Conservation (phyloP, 495 filamentous ascomycete species). For the Achaetomiella virescens region DNA sequence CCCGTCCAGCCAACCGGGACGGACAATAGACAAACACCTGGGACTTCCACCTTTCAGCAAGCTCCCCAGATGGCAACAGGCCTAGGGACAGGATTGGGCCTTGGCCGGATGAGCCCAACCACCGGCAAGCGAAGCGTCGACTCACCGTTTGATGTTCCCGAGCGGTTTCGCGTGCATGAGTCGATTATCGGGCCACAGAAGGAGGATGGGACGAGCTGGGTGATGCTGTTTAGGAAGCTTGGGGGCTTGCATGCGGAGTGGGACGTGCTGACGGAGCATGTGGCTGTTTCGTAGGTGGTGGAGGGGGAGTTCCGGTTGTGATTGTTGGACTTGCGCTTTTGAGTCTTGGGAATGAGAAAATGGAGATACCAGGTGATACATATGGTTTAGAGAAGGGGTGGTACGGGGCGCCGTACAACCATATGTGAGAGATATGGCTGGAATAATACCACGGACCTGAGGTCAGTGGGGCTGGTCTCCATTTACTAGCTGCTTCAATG, state of each 20-base stretch:
- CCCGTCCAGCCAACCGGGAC: not conserved
- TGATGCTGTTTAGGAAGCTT: slow-evolving; percentile 29
- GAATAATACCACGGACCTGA: too few species aligned
- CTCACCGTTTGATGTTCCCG: slow-evolving; percentile 29
- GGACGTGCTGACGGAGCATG: slow-evolving; percentile 27
- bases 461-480: too few species aligned
- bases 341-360: not conserved
- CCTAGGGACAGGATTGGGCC: not conserved
- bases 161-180: slow-evolving; percentile 26
- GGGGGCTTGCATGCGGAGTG: slow-evolving; percentile 21
- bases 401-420: too few species aligned
- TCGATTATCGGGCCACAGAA: slow-evolving; percentile 24
- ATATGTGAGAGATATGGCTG: too few species aligned
- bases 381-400: too few species aligned
- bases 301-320: too few species aligned
- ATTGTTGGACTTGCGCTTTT: not conserved
- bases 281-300: slow-evolving; percentile 20
- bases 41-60: too few species aligned
- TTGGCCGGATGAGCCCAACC: not conserved
- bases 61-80: not conserved
- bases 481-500: too few species aligned
- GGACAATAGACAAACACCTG: slow-evolving; percentile 1
- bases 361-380: too few species aligned
- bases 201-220: slow-evolving; percentile 28
- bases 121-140: slow-evolving; percentile 17